Evolutionary conservation across 768 basidiomycete species (phyloP), one percentile per base, ranked within the genome.

Genomic region (Phylloporus arenicola): DNA sequence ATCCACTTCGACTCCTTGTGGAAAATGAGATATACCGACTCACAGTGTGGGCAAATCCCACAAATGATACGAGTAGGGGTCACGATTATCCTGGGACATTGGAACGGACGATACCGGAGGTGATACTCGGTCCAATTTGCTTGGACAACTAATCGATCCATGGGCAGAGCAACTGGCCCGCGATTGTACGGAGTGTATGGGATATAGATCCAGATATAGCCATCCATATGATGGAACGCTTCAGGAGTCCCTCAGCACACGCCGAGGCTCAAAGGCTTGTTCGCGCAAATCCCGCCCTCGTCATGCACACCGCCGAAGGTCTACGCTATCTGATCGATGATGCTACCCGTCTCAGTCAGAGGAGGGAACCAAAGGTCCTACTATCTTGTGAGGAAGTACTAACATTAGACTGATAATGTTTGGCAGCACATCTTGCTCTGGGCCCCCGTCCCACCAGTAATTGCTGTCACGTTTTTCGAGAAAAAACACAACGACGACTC

Each of bases 11-110:
- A 19, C 69, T 95, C 8, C 76, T 98, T 12, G 83, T 92, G 7
- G 92, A 95, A 67, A 93, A 91, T 62, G 96, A 99, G 65, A 83
- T 97, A 38, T 82, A 77, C 59, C 79, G 93, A 14, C 70, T 98
- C 38, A 78, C 73, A 4, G 93, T 98, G 8, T 98, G 96, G 96
- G 75, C 75, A 39, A 98, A 98, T 67, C 90, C 92, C 0, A 76
- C 78, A 27, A 87, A 85, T 52, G 94, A 96, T 54, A 58, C 74
- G 5, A 82, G 78, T 57, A 81, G 85, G 55, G 86, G 86, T 16
- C 60, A 66, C 1, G 86, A 92, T 62, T 72, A 85, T 39, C 58
- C 76, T 34, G 76, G 76, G 8, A 72, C 70, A 64, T 62, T 75
- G 16, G 83, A 89, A 65, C 75, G 80, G 54, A 75, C 76, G 17